Evolutionary conservation across 1,139 yeast species (phyloP).

Genomic region (Fermentozyma sake): DNA sequence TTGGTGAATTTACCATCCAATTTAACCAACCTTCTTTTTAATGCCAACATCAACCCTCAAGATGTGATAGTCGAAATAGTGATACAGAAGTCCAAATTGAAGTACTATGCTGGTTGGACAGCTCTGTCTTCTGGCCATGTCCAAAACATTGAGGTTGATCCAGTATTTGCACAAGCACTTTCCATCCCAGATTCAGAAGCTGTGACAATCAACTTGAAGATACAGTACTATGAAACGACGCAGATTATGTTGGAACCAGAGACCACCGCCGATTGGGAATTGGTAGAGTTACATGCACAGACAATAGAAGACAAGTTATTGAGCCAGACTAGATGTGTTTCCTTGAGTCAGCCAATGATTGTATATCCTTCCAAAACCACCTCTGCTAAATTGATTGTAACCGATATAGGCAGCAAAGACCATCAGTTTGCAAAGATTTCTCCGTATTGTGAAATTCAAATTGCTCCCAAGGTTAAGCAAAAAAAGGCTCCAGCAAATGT

Average conservation of each 20-base stretch:
- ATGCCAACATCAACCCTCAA: slow-evolving; percentile 55
- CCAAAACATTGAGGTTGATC: slow-evolving; percentile 34
- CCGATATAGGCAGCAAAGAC: slow-evolving; percentile 53
- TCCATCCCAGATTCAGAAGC: slow-evolving; percentile 41
- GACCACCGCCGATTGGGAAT: slow-evolving; percentile 83
- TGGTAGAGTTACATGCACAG: slow-evolving; percentile 78
- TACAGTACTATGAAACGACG: slow-evolving; percentile 47
- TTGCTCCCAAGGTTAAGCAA: slow-evolving; percentile 69
- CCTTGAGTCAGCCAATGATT: slow-evolving; percentile 54
- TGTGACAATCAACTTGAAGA: slow-evolving; percentile 39
- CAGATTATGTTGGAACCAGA: slow-evolving; percentile 76
- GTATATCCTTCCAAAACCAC: slow-evolving; percentile 70
- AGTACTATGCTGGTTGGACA: slow-evolving; percentile 72
- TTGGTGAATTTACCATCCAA: slow-evolving; percentile 57
- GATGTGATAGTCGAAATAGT: slow-evolving; percentile 53
- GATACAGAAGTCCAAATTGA: slow-evolving; percentile 14
- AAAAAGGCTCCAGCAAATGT: slow-evolving; percentile 21
- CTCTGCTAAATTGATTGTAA: slow-evolving; percentile 59
- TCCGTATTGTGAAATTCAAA: slow-evolving; percentile 73
- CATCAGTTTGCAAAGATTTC: slow-evolving; percentile 54
- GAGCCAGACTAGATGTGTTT: slow-evolving; percentile 77
- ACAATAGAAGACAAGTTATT: slow-evolving; percentile 70
- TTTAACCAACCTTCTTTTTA: slow-evolving; percentile 44
- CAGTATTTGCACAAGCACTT: slow-evolving; percentile 42
- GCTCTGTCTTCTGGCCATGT: slow-evolving; percentile 49